phyloP scores from a whole-genome alignment of 495 filamentous ascomycete species.

The Geoglossum glabrum region DNA sequence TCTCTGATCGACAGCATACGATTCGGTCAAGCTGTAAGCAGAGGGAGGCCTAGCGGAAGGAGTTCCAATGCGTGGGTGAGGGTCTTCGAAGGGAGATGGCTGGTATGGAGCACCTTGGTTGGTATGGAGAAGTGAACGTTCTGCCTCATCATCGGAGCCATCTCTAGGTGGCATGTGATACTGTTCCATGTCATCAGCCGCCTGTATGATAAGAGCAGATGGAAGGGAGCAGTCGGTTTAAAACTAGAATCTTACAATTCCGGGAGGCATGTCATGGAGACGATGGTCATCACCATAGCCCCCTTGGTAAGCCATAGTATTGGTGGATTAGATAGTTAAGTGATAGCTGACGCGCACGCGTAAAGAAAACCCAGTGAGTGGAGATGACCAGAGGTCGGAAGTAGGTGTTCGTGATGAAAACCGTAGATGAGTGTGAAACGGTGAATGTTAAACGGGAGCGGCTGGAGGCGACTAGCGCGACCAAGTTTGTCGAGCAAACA shows the following conservation, averaged over 20 bases:
- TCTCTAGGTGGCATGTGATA: conserved; percentile 32
- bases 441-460: neutral
- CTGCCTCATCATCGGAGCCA: conserved; percentile 57
- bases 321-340: too few species aligned
- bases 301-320: conserved; percentile 5
- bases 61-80: conserved; percentile 31
- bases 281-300: conserved; percentile 36
- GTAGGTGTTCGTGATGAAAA: neutral
- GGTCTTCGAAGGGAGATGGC: conserved; percentile 49
- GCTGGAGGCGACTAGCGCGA: neutral
- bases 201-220: too few species aligned
- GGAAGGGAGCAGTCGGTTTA: neutral
- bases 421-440: neutral
- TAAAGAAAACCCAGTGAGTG: neutral
- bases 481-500: neutral
- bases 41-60: conserved; percentile 33
- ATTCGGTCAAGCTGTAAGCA: conserved; percentile 75
- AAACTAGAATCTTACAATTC: conserved; percentile 29
- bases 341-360: neutral
- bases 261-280: conserved; percentile 45
- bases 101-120: conserved; percentile 35
- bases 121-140: conserved; percentile 50
- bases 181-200: conserved; percentile 14
- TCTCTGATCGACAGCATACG: conserved; percentile 46
- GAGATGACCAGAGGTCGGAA: neutral